A percentile compares a stretch with the other conserved stretches of the same genome.
These are phyloP conservation scores for Brettanomyces nanus DNA, from an alignment of 805 yeast genomes.

Conservation along the genomic window DNA sequence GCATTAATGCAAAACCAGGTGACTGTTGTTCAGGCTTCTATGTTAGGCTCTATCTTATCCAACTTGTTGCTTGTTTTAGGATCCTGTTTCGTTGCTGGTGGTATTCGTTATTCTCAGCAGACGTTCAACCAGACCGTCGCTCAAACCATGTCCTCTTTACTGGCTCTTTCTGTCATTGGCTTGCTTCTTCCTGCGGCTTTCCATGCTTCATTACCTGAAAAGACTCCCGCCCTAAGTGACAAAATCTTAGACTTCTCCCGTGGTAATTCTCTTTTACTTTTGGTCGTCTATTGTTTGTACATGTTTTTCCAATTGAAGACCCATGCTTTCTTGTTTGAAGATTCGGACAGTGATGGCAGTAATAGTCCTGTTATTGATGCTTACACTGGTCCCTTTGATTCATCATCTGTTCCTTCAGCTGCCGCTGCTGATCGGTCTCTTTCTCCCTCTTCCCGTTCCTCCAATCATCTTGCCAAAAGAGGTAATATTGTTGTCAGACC, in stretches of 20 bases:
- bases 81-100: constrained; percentile 93
- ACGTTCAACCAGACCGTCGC: constrained; percentile 93
- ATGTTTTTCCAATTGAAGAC: constrained; percentile 84
- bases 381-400: constrained; percentile 4
- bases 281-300: constrained; percentile 69
- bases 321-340: constrained; percentile 58
- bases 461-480: constrained; percentile 12
- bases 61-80: constrained; percentile 87
- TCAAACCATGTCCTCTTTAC: constrained; percentile 91
- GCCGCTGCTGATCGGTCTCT: constrained; percentile 1
- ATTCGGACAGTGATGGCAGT: neutral
- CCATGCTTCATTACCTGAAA: constrained; percentile 62
- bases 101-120: constrained; percentile 78
- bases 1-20: constrained; percentile 83
- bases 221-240: constrained; percentile 19
- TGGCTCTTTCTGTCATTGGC: constrained; percentile 87
- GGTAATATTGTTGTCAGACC: constrained; percentile 22
- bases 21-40: constrained; percentile 92
- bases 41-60: constrained; percentile 90
- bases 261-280: constrained; percentile 74
- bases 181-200: constrained; percentile 93
- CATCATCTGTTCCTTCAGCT: constrained; percentile 4
- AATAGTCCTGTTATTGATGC: neutral
- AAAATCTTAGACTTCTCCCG: constrained; percentile 70
- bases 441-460: neutral